Percentiles rank a stretch among this genome's conserved stretches.
Evolutionary conservation across 345 rosid genomes (phyloP).

Genomic region (Salix exigua): DNA sequence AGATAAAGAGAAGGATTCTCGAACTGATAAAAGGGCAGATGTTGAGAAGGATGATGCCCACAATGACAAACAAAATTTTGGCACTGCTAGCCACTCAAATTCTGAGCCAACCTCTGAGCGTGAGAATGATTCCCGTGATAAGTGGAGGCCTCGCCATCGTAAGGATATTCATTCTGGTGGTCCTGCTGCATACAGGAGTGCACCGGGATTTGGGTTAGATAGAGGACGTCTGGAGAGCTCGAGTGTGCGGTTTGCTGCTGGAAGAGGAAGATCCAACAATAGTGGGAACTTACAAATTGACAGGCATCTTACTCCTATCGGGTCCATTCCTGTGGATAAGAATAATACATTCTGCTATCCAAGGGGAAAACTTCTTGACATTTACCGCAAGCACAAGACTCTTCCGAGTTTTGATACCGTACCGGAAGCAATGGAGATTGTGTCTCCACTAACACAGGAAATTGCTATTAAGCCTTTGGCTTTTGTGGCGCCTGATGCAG

Average conservation of each 20-base stretch:
- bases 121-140: slow-evolving; percentile 80
- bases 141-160: slow-evolving; percentile 79
- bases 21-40: slow-evolving; percentile 59
- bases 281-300: slow-evolving; percentile 21
- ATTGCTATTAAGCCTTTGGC: slow-evolving; percentile 19
- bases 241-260: slow-evolving; percentile 13
- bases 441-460: slow-evolving; percentile 6
- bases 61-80: slow-evolving; percentile 42
- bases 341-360: slow-evolving; percentile 22
- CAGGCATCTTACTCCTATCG: slow-evolving; percentile 7
- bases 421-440: slow-evolving; percentile 14
- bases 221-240: slow-evolving; percentile 18
- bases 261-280: slow-evolving; percentile 25
- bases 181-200: slow-evolving; percentile 3
- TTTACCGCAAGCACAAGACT: slow-evolving; percentile 14
- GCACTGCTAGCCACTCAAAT: slow-evolving; percentile 5
- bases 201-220: slow-evolving; percentile 26
- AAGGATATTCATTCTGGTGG: slow-evolving; percentile 23
- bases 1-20: slow-evolving; percentile 76
- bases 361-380: slow-evolving; percentile 29
- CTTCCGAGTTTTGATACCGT: not conserved
- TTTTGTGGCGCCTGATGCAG: slow-evolving; percentile 19
- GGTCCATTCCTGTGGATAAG: slow-evolving; percentile 10
- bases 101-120: slow-evolving; percentile 44
- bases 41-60: slow-evolving; percentile 55